Evolutionary conservation across 805 yeast genomes (phyloP).

Genomic region (Nakazawaea siamensis): DNA sequence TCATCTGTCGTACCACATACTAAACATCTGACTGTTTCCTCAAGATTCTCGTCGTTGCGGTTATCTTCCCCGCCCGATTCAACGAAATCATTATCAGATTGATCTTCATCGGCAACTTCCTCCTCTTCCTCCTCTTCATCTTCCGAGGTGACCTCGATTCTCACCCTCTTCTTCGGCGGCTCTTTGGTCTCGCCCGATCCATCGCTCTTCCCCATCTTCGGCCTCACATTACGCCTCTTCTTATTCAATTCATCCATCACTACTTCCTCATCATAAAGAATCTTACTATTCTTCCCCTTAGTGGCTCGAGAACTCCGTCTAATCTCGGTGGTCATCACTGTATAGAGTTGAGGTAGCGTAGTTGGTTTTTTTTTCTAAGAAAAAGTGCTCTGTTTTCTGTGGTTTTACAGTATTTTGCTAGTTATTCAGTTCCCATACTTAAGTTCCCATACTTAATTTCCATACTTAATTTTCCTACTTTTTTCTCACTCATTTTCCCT

Average conservation of each 20-base stretch:
- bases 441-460: too few species aligned
- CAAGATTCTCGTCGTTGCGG: conserved; percentile 21
- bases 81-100: conserved; percentile 15
- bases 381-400: background rate
- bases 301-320: conserved; percentile 35
- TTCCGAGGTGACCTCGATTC: too few species aligned
- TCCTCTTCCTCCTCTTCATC: conserved; percentile 3
- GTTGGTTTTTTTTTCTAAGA: too few species aligned
- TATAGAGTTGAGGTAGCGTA: too few species aligned
- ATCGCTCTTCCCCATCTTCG: conserved; percentile 10
- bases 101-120: conserved; percentile 11
- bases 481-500: too few species aligned
- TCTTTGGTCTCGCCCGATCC: too few species aligned
- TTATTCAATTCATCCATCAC: conserved; percentile 10
- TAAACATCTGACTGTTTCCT: conserved; percentile 45
- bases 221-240: conserved; percentile 5
- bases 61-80: conserved; percentile 1
- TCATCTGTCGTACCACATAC: conserved; percentile 54
- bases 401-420: too few species aligned
- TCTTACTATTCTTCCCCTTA: conserved; percentile 29
- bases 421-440: too few species aligned
- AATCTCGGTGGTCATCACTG: conserved; percentile 13
- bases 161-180: conserved; percentile 12
- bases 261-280: too few species aligned
- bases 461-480: too few species aligned